phyloP scores from a whole-genome alignment of 768 basidiomycete species.

The Pleurotus cornucopiae region DNA sequence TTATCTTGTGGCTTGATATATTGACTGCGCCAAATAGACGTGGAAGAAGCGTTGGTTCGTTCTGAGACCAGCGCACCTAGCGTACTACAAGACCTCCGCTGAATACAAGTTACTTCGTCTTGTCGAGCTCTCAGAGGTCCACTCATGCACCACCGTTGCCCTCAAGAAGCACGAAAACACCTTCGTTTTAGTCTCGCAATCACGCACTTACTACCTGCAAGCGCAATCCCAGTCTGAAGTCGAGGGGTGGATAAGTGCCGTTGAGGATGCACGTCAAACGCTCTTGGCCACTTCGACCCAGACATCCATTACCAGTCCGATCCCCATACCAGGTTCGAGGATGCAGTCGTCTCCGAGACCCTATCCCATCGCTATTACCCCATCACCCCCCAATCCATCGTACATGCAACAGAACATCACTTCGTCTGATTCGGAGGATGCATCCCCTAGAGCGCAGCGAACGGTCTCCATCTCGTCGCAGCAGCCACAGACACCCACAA shows the following conservation, averaged over 20 bases:
- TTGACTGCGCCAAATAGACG: constrained; percentile 45
- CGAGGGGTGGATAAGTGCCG: constrained; percentile 76
- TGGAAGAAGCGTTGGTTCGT: constrained; percentile 99
- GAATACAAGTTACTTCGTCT: constrained; percentile 92
- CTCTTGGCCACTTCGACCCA: constrained; percentile 62
- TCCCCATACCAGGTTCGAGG: constrained; percentile 42
- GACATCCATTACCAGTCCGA: constrained; percentile 48
- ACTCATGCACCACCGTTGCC: constrained; percentile 81
- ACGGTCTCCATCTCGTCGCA: constrained; percentile 43
- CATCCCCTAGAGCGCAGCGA: constrained; percentile 40
- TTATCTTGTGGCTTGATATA: too few relatives aligned
- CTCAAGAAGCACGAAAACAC: constrained; percentile 88
- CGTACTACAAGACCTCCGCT: constrained; percentile 94
- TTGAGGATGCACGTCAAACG: constrained; percentile 71
- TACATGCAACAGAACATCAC: constrained; percentile 47
- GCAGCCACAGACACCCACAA: constrained; percentile 25
- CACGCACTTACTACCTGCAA: constrained; percentile 88
- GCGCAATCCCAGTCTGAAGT: constrained; percentile 71
- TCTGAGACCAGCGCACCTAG: constrained; percentile 83
- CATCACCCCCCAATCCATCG: constrained; percentile 42
- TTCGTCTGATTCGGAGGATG: constrained; percentile 79
- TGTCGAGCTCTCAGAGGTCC: constrained; percentile 82
- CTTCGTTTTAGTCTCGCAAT: constrained; percentile 88
- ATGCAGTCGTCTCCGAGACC: constrained; percentile 21
- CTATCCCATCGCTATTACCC: constrained; percentile 32